A percentile compares a stretch with the other conserved stretches of the same genome.
These are phyloP conservation scores for Penicillium nucicola DNA, from an alignment of 495 filamentous ascomycete species.

Conservation along the genomic window DNA sequence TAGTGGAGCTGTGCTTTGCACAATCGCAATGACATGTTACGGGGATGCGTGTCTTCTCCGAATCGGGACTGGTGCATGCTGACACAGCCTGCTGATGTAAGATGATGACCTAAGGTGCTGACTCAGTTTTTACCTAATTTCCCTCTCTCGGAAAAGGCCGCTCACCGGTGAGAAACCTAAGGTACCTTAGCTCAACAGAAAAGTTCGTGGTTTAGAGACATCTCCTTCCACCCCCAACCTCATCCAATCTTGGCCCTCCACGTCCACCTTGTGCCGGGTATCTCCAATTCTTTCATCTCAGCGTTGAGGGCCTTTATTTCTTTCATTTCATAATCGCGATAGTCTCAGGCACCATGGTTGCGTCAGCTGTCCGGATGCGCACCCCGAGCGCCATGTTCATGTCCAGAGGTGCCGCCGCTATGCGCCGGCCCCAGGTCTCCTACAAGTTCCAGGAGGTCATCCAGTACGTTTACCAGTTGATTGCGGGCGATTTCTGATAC, in stretches of 20 bases:
- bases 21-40: slow-evolving; percentile 5
- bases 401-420: slow-evolving; percentile 38
- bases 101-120: neutral
- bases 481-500: slow-evolving; percentile 7
- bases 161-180: slow-evolving; percentile 20
- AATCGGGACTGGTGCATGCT: slow-evolving; percentile 21
- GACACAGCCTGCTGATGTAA: neutral
- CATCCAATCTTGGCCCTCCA: slow-evolving; percentile 25
- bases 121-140: neutral
- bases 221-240: slow-evolving; percentile 32
- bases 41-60: slow-evolving; percentile 26
- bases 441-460: slow-evolving; percentile 44
- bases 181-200: slow-evolving; percentile 40
- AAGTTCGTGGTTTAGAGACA: slow-evolving; percentile 35
- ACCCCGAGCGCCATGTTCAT: slow-evolving; percentile 44
- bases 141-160: slow-evolving; percentile 23
- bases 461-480: slow-evolving; percentile 30
- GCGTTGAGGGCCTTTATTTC: slow-evolving; percentile 28
- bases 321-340: slow-evolving; percentile 24
- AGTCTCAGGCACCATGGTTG: slow-evolving; percentile 40
- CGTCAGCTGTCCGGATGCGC: slow-evolving; percentile 48
- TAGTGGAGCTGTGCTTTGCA: neutral
- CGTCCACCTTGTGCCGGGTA: slow-evolving; percentile 16
- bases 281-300: slow-evolving; percentile 17
- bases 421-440: slow-evolving; percentile 43